Evolutionary conservation across 345 rosid genomes (phyloP).

Genomic region (Ailanthus altissimus): DNA sequence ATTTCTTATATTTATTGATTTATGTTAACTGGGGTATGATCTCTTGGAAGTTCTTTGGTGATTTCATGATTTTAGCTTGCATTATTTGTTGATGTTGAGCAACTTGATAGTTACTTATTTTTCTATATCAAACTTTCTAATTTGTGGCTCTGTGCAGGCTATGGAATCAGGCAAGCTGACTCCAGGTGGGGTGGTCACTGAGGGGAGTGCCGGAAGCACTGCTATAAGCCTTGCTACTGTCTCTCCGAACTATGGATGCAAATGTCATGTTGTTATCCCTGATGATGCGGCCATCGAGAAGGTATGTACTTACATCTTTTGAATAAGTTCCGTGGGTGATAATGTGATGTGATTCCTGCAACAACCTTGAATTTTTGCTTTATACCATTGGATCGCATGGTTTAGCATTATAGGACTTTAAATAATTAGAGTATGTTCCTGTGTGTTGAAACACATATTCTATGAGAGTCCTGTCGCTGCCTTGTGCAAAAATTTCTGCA

Average conservation of each 20-base stretch:
- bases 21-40: background rate
- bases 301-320: conserved; percentile 38
- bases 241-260: conserved; percentile 87
- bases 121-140: background rate
- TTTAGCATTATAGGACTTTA: background rate
- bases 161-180: conserved; percentile 69
- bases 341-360: background rate
- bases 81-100: background rate
- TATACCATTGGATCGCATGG: background rate
- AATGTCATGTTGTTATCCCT: conserved; percentile 94
- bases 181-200: conserved; percentile 77
- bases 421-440: background rate
- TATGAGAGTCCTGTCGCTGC: background rate
- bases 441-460: background rate
- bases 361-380: background rate
- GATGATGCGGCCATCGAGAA: conserved; percentile 95
- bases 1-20: too few species aligned
- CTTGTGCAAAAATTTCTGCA: background rate
- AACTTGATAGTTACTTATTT: background rate
- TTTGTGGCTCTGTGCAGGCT: conserved; percentile 50
- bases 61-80: background rate
- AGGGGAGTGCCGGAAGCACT: conserved; percentile 97
- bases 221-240: conserved; percentile 96
- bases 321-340: background rate
- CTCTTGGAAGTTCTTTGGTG: background rate